Percentiles rank a stretch among this genome's conserved stretches.
Evolutionary conservation across 2,329 filamentous ascomycete genomes (phyloP).

Genomic region (Sporothrix euskadiensis): DNA sequence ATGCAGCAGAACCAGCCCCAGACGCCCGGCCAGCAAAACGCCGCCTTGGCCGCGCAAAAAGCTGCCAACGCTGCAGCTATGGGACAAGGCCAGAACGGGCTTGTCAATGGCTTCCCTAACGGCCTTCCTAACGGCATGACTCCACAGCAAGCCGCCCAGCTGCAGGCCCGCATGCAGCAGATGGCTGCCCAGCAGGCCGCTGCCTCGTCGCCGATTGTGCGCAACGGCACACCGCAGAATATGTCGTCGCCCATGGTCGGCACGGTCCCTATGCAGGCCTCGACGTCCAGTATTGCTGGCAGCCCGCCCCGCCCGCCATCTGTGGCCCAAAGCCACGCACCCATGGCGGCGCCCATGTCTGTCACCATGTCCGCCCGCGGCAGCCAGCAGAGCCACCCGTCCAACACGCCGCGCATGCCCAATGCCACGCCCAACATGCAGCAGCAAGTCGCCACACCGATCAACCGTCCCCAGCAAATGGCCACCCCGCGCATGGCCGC

Average conservation of each 20-base stretch:
- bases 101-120: conserved; percentile 44
- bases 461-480: conserved; percentile 50
- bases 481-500: conserved; percentile 55
- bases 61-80: conserved; percentile 37
- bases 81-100: conserved; percentile 47
- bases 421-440: conserved; percentile 64
- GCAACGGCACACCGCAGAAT: conserved; percentile 64
- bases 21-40: conserved; percentile 26
- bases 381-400: conserved; percentile 66
- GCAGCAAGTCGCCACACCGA: conserved; percentile 52
- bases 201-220: conserved; percentile 66
- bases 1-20: conserved; percentile 33
- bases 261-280: conserved; percentile 63
- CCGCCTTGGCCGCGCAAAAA: conserved; percentile 37
- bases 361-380: conserved; percentile 64
- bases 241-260: conserved; percentile 67
- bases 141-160: conserved; percentile 43
- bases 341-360: conserved; percentile 61
- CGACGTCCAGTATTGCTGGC: conserved; percentile 66
- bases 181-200: conserved; percentile 57
- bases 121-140: conserved; percentile 40
- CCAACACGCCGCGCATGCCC: conserved; percentile 63
- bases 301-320: conserved; percentile 68
- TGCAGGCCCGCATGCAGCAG: conserved; percentile 51
- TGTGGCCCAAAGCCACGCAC: conserved; percentile 59